Percentiles rank a stretch among this genome's conserved stretches.
These are phyloP conservation scores for Ogataea trehaloabstinens DNA, from an alignment of 805 yeast genomes.

Conservation along the genomic window DNA sequence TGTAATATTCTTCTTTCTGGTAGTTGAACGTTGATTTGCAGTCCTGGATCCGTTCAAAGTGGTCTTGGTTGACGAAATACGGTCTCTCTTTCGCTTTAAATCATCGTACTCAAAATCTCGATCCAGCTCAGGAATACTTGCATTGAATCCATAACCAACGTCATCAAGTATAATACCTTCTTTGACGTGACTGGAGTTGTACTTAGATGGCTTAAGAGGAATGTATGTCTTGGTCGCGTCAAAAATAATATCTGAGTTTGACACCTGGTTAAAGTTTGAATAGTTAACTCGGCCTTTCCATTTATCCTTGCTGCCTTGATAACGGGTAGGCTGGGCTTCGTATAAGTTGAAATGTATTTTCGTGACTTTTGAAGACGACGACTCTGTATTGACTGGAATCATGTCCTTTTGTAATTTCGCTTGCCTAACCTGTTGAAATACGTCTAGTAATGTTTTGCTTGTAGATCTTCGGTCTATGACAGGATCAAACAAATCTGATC, in stretches of 20 bases:
- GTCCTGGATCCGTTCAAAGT: neutral
- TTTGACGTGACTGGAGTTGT: slow-evolving; percentile 11
- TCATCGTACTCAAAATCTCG: slow-evolving; percentile 10
- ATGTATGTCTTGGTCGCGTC: slow-evolving; percentile 19
- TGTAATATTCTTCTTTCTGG: neutral
- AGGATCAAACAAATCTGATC: slow-evolving; percentile 1
- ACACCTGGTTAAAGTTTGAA: slow-evolving; percentile 15
- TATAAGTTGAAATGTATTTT: slow-evolving; percentile 7
- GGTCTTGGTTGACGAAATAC: neutral
- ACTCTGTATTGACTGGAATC: slow-evolving; percentile 1
- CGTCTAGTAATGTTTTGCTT: neutral
- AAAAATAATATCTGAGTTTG: slow-evolving; percentile 14
- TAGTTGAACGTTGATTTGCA: too few relatives aligned
- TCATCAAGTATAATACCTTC: slow-evolving; percentile 12
- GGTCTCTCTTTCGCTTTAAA: slow-evolving; percentile 4
- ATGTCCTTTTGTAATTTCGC: slow-evolving; percentile 7
- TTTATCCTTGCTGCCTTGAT: slow-evolving; percentile 10
- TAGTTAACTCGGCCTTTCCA: slow-evolving; percentile 17
- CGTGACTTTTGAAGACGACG: slow-evolving; percentile 8
- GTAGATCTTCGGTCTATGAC: neutral
- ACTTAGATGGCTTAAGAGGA: slow-evolving; percentile 11
- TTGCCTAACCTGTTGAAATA: slow-evolving; percentile 10
- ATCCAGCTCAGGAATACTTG: slow-evolving; percentile 18
- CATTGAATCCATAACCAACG: slow-evolving; percentile 2
- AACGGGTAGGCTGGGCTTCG: slow-evolving; percentile 3